phyloP scores from a whole-genome alignment of 805 yeast species.

The Saturnispora sekii region DNA sequence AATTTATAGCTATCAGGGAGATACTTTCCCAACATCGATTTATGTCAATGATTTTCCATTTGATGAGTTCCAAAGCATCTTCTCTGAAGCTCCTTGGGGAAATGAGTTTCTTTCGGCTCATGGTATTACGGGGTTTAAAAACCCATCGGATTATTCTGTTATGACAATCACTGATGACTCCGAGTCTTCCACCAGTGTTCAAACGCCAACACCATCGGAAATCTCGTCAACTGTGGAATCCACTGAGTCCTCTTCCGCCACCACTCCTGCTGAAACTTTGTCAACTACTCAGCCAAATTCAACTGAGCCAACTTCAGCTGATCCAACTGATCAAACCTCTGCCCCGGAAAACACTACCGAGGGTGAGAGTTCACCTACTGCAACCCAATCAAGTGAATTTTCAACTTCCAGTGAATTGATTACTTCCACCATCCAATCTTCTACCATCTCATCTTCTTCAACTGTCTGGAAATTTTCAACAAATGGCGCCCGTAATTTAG shows the following conservation, averaged over 20 bases:
- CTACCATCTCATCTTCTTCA: neutral
- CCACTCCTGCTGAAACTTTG: neutral
- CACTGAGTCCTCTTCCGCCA: neutral
- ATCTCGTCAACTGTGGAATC: neutral
- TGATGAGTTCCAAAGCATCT: conserved; percentile 24
- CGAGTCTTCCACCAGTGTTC: neutral
- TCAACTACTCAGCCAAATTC: neutral
- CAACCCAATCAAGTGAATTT: neutral
- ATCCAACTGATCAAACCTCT: neutral
- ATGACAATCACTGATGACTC: conserved; percentile 9
- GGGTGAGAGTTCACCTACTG: neutral
- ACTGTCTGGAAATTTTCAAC: neutral
- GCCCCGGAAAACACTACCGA: neutral
- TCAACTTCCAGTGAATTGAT: neutral
- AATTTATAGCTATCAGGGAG: conserved; percentile 8
- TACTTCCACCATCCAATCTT: neutral
- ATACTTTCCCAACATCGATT: conserved; percentile 18
- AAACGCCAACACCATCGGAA: neutral
- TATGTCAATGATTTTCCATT: conserved; percentile 25
- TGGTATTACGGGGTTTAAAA: conserved; percentile 19
- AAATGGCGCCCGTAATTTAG: neutral
- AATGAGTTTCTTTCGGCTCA: conserved; percentile 19
- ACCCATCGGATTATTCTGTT: conserved; percentile 23
- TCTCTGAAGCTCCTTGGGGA: conserved; percentile 29
- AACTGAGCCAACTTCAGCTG: neutral